phyloP scores from a whole-genome alignment of 441 rosid species.

The Croton setiger region DNA sequence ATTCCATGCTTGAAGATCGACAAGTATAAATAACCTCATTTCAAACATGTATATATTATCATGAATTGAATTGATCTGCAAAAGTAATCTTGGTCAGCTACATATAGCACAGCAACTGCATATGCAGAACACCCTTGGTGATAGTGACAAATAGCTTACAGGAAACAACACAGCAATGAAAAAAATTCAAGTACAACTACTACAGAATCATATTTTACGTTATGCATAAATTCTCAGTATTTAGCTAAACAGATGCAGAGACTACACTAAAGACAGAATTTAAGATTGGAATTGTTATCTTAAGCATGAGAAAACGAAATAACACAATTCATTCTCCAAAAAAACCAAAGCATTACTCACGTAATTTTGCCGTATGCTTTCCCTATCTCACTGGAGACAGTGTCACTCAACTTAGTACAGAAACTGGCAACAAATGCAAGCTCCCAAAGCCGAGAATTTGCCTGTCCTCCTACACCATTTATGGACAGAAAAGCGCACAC shows the following conservation, averaged over 20 bases:
- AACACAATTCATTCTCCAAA: background rate
- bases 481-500: constrained; percentile 74
- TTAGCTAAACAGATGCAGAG: background rate
- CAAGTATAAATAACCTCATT: background rate
- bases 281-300: background rate
- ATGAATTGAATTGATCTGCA: background rate
- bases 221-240: background rate
- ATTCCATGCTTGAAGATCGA: background rate
- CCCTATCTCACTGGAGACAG: constrained; percentile 90
- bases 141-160: background rate
- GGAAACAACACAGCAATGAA: background rate
- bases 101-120: background rate
- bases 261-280: background rate
- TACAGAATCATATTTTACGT: background rate
- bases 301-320: constrained; percentile 6
- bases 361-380: constrained; percentile 93
- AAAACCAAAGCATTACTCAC: constrained; percentile 41
- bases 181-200: background rate
- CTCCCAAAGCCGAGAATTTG: constrained; percentile 57
- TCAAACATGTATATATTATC: background rate
- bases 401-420: constrained; percentile 95
- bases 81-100: background rate
- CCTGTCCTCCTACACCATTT: constrained; percentile 56
- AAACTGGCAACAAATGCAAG: constrained; percentile 90
- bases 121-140: background rate